A percentile compares a stretch with the other conserved stretches of the same genome.
Evolutionary conservation across 441 rosid genomes (phyloP).

Genomic region (Kokia cookei): DNA sequence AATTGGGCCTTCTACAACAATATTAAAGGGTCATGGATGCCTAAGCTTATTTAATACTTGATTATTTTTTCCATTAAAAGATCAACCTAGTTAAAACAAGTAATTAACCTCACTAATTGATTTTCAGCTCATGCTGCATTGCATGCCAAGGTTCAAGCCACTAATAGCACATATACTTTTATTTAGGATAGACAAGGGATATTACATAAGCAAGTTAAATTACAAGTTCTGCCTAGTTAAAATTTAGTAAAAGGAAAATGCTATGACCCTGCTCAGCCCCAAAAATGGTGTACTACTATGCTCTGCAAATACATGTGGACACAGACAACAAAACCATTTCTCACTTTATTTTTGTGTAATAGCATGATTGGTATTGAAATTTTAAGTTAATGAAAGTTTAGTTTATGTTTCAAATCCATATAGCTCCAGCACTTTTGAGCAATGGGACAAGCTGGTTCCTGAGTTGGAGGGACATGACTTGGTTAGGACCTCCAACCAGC

Average conservation of each 20-base stretch:
- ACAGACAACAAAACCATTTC: background rate
- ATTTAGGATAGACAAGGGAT: background rate
- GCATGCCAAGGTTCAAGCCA: background rate
- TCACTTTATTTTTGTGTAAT: background rate
- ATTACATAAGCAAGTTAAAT: background rate
- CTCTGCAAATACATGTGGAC: background rate
- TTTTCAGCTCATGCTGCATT: background rate
- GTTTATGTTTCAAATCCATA: slow-evolving; percentile 36
- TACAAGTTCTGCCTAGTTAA: background rate
- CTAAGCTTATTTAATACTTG: no score
- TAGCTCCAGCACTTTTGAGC: slow-evolving; percentile 53
- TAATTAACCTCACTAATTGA: no score
- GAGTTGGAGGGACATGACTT: slow-evolving; percentile 51
- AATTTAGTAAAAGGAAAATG: background rate
- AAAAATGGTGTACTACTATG: slow-evolving; percentile 1
- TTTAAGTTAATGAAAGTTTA: background rate
- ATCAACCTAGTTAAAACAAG: no score
- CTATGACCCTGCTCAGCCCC: background rate
- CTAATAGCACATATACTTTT: background rate
- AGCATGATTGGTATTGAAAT: background rate
- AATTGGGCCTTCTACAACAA: no score
- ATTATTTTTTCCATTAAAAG: no score
- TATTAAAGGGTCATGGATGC: background rate
- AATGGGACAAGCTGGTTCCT: slow-evolving; percentile 34
- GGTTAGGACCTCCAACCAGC: slow-evolving; percentile 54